Percentiles rank a stretch among this genome's conserved stretches.
Conservation (phyloP, 1,284 basidiomycete genomes). For the Tylopilus sp. region DNA sequence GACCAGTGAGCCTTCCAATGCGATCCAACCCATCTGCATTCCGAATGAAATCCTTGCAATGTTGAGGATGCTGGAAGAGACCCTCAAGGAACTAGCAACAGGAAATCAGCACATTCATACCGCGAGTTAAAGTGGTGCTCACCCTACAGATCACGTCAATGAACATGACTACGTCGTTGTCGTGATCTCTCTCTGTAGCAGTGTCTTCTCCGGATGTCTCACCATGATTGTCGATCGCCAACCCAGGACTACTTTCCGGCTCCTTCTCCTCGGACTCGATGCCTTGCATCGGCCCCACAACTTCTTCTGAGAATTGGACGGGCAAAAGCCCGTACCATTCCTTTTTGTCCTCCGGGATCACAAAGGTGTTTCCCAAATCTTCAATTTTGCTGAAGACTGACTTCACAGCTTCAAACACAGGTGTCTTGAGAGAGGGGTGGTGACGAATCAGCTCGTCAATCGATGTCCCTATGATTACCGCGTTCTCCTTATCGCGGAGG, state of each 20-base stretch:
- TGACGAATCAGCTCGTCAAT: conserved; percentile 97
- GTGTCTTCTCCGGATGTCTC: conserved; percentile 39
- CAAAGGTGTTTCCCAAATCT: conserved; percentile 61
- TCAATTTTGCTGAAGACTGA: conserved; percentile 71
- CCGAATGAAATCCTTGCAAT: conserved; percentile 88
- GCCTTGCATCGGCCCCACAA: conserved; percentile 55
- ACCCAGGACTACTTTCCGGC: conserved; percentile 23
- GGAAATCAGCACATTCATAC: conserved; percentile 7
- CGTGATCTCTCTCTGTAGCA: conserved; percentile 49
- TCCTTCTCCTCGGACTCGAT: conserved; percentile 30
- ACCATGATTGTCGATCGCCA: conserved; percentile 28
- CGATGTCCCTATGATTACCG: conserved; percentile 81
- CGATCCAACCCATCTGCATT: conserved; percentile 72
- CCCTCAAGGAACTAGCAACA: conserved; percentile 79
- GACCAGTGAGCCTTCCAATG: conserved; percentile 73
- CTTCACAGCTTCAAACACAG: conserved; percentile 76
- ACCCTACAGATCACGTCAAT: conserved; percentile 76
- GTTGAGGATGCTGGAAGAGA: conserved; percentile 86
- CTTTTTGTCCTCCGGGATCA: conserved; percentile 53
- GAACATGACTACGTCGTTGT: conserved; percentile 71
- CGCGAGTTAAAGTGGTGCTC: conserved; percentile 22
- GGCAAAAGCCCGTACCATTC: conserved; percentile 63
- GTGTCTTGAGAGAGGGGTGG: conserved; percentile 82
- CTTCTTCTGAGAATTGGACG: conserved; percentile 31
- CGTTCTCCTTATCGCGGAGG: conserved; percentile 92